Conservation (phyloP, 352 stramenopile genomes). For the Phytophthora megakarya region DNA sequence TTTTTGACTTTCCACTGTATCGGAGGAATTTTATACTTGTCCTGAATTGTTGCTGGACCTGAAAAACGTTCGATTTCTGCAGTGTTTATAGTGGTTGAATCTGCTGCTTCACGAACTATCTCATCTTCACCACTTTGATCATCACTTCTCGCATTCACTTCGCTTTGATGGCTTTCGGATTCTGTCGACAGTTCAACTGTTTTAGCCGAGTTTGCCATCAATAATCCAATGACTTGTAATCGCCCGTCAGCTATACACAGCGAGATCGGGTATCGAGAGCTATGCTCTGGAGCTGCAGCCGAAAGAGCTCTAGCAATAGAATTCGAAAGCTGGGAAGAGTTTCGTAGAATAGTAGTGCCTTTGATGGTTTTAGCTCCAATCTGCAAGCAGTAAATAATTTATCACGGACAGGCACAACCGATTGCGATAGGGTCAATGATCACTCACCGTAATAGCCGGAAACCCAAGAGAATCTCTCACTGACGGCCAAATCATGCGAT, state of each 20-base stretch:
- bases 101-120: not conserved
- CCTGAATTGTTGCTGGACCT: constrained; percentile 45
- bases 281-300: constrained; percentile 8
- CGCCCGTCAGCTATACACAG: constrained; percentile 22
- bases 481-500: constrained; percentile 41
- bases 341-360: constrained; percentile 17
- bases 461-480: constrained; percentile 50
- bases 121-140: not conserved
- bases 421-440: not conserved
- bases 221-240: constrained; percentile 24
- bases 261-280: constrained; percentile 8
- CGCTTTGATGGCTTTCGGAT: constrained; percentile 1
- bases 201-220: constrained; percentile 10
- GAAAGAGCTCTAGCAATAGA: constrained; percentile 13
- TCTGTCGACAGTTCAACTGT: not conserved
- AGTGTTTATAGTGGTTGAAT: not conserved
- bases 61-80: not conserved
- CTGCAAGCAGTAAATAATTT: constrained; percentile 2
- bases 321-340: constrained; percentile 11
- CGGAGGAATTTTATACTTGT: constrained; percentile 49
- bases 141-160: not conserved
- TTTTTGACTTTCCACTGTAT: constrained; percentile 24
- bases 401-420: not conserved
- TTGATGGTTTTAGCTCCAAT: constrained; percentile 1
- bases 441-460: constrained; percentile 29